Evolutionary conservation across 1,284 basidiomycete species (phyloP).

Genomic region (Thelephora terrestris): DNA sequence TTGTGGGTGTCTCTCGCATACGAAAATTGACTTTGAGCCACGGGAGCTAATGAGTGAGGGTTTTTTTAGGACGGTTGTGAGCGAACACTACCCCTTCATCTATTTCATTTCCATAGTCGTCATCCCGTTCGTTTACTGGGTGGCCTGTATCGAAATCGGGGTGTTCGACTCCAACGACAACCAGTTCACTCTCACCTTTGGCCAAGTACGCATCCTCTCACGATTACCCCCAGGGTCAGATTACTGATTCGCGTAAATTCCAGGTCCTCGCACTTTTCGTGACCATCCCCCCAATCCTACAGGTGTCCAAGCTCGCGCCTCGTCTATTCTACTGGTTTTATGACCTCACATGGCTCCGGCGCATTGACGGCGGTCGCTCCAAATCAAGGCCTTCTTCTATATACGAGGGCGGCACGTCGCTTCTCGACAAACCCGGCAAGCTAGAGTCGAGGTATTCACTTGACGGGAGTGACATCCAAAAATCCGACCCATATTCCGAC

Average conservation of each 20-base stretch:
- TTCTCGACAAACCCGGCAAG: too few species aligned
- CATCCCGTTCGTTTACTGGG: conserved; percentile 4
- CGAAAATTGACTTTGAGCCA: too few species aligned
- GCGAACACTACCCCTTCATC: conserved; percentile 6
- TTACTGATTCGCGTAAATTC: neutral
- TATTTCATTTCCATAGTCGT: conserved; percentile 5
- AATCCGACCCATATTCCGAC: too few species aligned
- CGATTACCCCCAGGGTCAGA: neutral
- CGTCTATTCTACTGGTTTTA: neutral
- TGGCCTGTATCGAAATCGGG: conserved; percentile 2
- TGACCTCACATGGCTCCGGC: neutral
- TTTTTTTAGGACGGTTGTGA: neutral
- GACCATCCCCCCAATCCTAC: neutral
- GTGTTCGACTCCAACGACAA: conserved; percentile 1
- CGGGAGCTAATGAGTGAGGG: too few species aligned
- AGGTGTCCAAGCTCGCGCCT: neutral
- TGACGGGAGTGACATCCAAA: too few species aligned
- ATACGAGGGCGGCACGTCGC: too few species aligned
- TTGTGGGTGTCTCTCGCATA: neutral
- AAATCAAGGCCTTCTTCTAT: too few species aligned
- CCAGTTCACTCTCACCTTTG: neutral
- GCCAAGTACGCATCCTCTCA: neutral
- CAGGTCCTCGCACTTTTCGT: conserved; percentile 3
- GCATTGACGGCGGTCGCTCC: neutral
- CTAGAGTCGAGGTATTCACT: too few species aligned